Evolutionary conservation across 208 protist genomes (phyloP).

Genomic region (Porcisia deanei): DNA sequence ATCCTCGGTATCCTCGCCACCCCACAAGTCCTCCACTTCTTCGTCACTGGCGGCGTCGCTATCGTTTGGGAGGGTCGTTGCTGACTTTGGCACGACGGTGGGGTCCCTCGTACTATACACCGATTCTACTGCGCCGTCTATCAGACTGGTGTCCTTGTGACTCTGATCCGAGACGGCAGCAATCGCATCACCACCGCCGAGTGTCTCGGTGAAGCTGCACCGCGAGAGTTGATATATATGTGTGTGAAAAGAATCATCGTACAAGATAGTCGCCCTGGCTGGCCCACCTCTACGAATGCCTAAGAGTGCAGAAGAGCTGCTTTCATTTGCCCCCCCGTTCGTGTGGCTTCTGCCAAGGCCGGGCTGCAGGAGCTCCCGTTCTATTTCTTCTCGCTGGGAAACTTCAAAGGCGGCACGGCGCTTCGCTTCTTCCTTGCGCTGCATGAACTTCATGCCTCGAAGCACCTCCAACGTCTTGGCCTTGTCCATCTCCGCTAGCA

Average conservation of each 20-base stretch:
- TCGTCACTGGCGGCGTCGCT: conserved; percentile 7
- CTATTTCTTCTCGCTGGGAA: conserved; percentile 57
- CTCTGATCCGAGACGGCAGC: not conserved
- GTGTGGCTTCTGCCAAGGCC: not conserved
- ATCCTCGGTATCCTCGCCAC: conserved; percentile 16
- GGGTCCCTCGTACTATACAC: not conserved
- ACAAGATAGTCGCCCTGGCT: conserved; percentile 52
- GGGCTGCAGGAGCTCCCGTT: conserved; percentile 33
- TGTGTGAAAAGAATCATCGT: conserved; percentile 46
- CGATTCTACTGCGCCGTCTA: not conserved
- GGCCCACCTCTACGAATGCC: not conserved
- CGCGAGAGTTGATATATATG: conserved; percentile 47
- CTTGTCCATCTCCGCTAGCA: conserved; percentile 56
- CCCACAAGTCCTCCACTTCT: conserved; percentile 28
- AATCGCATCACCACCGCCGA: not conserved
- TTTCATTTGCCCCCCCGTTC: not conserved
- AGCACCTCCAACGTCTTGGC: conserved; percentile 81
- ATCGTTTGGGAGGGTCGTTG: not conserved
- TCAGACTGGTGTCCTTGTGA: not conserved
- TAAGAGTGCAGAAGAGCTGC: not conserved
- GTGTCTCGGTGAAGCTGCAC: conserved; percentile 35
- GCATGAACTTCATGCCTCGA: conserved; percentile 92
- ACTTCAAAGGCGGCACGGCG: conserved; percentile 73
- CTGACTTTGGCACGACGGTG: not conserved
- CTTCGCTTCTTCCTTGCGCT: conserved; percentile 88